phyloP scores from a whole-genome alignment of 805 yeast genomes.

The Candida ponderosae region DNA sequence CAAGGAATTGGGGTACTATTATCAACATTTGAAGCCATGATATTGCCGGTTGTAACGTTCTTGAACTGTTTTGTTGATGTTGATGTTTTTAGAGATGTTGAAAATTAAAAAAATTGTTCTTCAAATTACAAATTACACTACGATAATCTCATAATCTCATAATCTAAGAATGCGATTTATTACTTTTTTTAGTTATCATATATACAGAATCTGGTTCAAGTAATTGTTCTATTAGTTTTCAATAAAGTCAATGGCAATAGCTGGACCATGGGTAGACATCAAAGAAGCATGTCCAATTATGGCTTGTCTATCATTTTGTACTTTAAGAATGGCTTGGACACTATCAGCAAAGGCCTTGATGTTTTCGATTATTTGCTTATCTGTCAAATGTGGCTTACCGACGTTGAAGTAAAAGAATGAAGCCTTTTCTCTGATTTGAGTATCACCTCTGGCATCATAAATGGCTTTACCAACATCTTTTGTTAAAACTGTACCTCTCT shows the following conservation, averaged over 20 bases:
- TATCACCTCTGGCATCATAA: slow-evolving; percentile 50
- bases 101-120: no score
- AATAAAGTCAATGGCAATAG: slow-evolving; percentile 53
- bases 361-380: slow-evolving; percentile 66
- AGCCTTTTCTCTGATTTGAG: slow-evolving; percentile 71
- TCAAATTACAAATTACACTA: no score
- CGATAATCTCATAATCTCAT: no score
- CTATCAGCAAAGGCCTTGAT: slow-evolving; percentile 60
- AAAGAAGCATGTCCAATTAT: slow-evolving; percentile 62
- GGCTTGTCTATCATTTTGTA: slow-evolving; percentile 60
- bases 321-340: slow-evolving; percentile 41
- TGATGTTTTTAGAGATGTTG: no score
- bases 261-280: slow-evolving; percentile 72
- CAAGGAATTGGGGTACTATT: no score
- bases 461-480: slow-evolving; percentile 53
- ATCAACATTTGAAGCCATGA: no score
- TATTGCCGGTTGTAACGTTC: no score
- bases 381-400: slow-evolving; percentile 72
- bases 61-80: no score
- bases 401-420: slow-evolving; percentile 57
- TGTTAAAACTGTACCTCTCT: slow-evolving; percentile 72
- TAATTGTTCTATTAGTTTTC: background rate
- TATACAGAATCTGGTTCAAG: slow-evolving; percentile 2
- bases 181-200: background rate
- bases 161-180: no score